Conservation (phyloP, 176 grass and related monocot species). For the Phyllostachys edulis region DNA sequence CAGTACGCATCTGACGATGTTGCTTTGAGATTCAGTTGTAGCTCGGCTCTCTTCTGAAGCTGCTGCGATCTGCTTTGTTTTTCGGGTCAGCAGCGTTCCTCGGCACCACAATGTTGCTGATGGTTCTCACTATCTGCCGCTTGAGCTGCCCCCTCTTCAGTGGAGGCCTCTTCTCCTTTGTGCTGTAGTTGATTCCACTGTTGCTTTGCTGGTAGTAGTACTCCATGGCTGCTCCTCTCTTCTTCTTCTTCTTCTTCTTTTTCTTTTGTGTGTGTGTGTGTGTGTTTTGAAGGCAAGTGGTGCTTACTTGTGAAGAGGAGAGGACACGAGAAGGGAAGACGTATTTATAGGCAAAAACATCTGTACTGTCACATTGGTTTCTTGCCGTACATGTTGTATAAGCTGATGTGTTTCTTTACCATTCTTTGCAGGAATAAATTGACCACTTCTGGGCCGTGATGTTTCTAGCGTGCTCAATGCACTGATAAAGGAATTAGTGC, state of each 20-base stretch:
- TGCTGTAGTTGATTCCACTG: neutral
- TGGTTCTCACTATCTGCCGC: slow-evolving; percentile 37
- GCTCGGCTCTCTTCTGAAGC: slow-evolving; percentile 22
- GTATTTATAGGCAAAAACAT: slow-evolving; percentile 21
- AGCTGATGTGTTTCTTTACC: neutral
- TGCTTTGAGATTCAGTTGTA: neutral
- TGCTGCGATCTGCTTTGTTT: neutral
- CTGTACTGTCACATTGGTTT: neutral
- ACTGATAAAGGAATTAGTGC: slow-evolving; percentile 22
- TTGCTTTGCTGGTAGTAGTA: slow-evolving; percentile 1
- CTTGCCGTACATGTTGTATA: neutral
- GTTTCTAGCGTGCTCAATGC: neutral
- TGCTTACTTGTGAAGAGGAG: neutral
- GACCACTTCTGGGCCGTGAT: slow-evolving; percentile 15
- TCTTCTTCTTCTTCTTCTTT: neutral
- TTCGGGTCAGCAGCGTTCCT: neutral
- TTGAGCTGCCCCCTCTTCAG: slow-evolving; percentile 45
- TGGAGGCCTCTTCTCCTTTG: slow-evolving; percentile 49
- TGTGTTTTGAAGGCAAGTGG: neutral
- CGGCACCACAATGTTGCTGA: slow-evolving; percentile 31
- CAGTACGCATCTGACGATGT: neutral
- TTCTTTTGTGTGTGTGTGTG: neutral
- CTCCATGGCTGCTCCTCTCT: neutral
- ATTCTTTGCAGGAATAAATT: slow-evolving; percentile 9
- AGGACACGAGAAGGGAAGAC: neutral